These are phyloP conservation scores for Pseudozyma sp. DNA, from an alignment of 1,284 basidiomycete genomes.

Conservation along the genomic window DNA sequence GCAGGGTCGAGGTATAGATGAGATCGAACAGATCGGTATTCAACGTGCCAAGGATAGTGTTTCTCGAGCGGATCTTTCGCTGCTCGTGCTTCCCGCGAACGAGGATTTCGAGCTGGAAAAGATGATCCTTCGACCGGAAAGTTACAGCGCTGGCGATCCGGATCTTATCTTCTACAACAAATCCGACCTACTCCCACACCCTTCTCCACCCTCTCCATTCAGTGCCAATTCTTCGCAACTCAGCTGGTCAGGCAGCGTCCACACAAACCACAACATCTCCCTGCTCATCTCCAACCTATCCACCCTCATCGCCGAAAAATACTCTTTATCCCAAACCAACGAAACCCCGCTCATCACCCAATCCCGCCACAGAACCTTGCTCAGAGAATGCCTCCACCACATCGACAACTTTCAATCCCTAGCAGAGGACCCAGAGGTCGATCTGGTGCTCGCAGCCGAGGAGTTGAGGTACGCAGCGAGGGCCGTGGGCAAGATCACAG, in stretches of 20 bases:
- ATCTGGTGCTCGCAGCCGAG: slow-evolving; percentile 83
- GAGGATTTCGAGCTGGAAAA: slow-evolving; percentile 69
- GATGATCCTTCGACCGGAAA: slow-evolving; percentile 71
- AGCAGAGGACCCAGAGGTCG: slow-evolving; percentile 71
- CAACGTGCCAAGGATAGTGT: slow-evolving; percentile 78
- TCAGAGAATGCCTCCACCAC: slow-evolving; percentile 76
- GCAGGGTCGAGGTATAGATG: slow-evolving; percentile 70
- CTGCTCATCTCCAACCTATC: slow-evolving; percentile 76
- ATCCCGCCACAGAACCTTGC: slow-evolving; percentile 80
- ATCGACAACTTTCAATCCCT: slow-evolving; percentile 70
- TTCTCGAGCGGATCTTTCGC: slow-evolving; percentile 75
- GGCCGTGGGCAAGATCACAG: slow-evolving; percentile 82
- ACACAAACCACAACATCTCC: slow-evolving; percentile 74
- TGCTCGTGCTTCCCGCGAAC: slow-evolving; percentile 81
- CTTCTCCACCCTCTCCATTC: not conserved
- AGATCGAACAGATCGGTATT: slow-evolving; percentile 85
- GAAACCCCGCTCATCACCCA: slow-evolving; percentile 80
- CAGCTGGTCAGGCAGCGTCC: slow-evolving; percentile 76
- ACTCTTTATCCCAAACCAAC: slow-evolving; percentile 35
- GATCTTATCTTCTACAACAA: slow-evolving; percentile 79
- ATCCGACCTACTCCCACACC: slow-evolving; percentile 72
- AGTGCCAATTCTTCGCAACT: not conserved
- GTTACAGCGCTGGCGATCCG: slow-evolving; percentile 68
- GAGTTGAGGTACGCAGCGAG: slow-evolving; percentile 84
- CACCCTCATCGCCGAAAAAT: slow-evolving; percentile 74